Evolutionary conservation across 768 basidiomycete species (phyloP).

Genomic region (Tephrocybe sp.): DNA sequence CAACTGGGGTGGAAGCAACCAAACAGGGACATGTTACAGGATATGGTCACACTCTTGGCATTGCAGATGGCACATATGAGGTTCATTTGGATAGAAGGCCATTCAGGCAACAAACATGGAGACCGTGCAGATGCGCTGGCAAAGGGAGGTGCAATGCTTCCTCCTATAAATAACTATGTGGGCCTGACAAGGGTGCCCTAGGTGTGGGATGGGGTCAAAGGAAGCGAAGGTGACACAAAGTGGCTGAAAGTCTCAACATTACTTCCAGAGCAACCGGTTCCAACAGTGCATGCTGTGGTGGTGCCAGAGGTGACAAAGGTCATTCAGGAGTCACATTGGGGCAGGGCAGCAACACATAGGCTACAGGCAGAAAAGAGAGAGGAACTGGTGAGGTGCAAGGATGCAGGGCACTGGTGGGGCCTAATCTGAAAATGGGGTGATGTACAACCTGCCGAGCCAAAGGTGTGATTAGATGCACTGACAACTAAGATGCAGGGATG

Average conservation of each 20-base stretch:
- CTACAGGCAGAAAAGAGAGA: not conserved
- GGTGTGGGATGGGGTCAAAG: not conserved
- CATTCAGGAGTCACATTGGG: not conserved
- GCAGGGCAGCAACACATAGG: not conserved
- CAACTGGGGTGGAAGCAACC: constrained; percentile 22
- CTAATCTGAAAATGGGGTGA: not conserved
- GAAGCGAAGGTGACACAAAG: not conserved
- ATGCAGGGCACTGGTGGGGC: not conserved
- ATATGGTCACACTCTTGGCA: constrained; percentile 20
- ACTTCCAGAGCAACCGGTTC: not conserved
- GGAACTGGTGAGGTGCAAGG: not conserved
- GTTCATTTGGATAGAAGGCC: constrained; percentile 4
- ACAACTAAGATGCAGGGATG: not conserved
- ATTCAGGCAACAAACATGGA: not conserved
- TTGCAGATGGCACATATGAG: not conserved
- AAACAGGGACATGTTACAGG: constrained; percentile 24
- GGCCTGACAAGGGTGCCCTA: not conserved
- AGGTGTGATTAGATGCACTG: not conserved
- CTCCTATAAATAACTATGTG: not conserved
- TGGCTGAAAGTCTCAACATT: not conserved
- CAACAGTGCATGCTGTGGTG: too few relatives aligned
- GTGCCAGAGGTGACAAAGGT: too few relatives aligned
- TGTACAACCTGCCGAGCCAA: not conserved
- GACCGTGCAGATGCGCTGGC: not conserved
- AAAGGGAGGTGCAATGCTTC: not conserved